These are phyloP conservation scores for Grigorovia yakushimaensis DNA, from an alignment of 805 yeast species.

Conservation along the genomic window DNA sequence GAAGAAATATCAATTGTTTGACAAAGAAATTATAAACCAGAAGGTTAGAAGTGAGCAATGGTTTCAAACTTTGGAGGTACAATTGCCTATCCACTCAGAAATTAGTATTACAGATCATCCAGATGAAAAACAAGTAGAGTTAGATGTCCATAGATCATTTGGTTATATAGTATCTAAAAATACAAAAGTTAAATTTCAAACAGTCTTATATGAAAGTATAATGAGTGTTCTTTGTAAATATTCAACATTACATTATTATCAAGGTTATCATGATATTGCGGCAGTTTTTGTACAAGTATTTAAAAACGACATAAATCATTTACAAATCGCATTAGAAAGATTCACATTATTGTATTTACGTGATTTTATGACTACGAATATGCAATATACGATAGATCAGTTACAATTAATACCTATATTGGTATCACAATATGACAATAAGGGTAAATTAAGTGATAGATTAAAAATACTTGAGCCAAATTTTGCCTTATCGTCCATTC, in stretches of 20 bases:
- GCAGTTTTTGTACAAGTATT: constrained; percentile 53
- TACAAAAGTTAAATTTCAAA: constrained; percentile 15
- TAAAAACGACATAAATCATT: constrained; percentile 3
- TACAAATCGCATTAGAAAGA: constrained; percentile 32
- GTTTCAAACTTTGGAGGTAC: not conserved
- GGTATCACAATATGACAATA: constrained; percentile 38
- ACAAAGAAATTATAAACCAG: not conserved
- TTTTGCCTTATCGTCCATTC: constrained; percentile 65
- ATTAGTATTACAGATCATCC: constrained; percentile 31
- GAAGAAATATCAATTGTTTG: not conserved
- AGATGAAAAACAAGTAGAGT: constrained; percentile 69
- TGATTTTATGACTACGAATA: constrained; percentile 73
- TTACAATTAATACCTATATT: constrained; percentile 57
- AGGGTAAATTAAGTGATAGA: constrained; percentile 25
- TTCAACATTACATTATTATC: constrained; percentile 68
- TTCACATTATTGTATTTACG: constrained; percentile 57
- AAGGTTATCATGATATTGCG: constrained; percentile 87
- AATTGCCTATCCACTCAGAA: not conserved
- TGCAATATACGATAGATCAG: constrained; percentile 58
- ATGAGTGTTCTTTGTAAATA: constrained; percentile 46
- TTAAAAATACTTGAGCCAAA: constrained; percentile 39
- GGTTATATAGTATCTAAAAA: constrained; percentile 22
- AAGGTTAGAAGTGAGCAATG: not conserved
- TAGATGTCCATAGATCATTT: constrained; percentile 72
- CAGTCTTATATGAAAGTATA: constrained; percentile 32